Evolutionary conservation across 495 filamentous ascomycete genomes (phyloP), one percentile per base, ranked within the genome.

Genomic region (Trichocladium uniseriatum): DNA sequence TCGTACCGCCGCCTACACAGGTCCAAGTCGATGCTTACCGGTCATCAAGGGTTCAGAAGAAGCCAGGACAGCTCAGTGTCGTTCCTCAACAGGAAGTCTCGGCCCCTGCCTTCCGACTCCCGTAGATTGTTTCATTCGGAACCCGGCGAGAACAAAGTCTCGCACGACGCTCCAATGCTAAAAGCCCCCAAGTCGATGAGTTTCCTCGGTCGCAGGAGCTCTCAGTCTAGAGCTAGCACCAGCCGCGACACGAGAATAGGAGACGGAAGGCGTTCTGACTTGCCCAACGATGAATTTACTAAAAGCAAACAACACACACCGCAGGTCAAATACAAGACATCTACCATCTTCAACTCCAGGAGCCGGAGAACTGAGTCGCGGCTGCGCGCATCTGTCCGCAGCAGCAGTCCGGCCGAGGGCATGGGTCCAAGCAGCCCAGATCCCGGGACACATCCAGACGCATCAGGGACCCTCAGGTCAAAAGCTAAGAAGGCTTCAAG

Each of bases 1-100:
- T 89, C 86, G 1, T 89, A 82, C 53, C 77, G 81, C n/a, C 81
- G 75, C 43, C 68, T 90, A 42, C 81, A 81, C 42, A 86, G 81
- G 58, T 77, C 87, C 13, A 82, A 75, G 57, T 89, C 86, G 0
- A 79, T 88, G 79, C 81, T 86, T 54, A 72, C 72, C 35, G 75
- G 72, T 29, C 63, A 70, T 29, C 59, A 67, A 6, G 59, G 51
- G 2, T 44, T 44, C 18, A 48, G 48, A 16, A 43, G 24, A 14
- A 48, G 45, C 22, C 51, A 56, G 1, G 52, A 53, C 2, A 40
- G 43, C n/a, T 35, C 50, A 7, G 9, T n/a, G 14, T 43, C 37
- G 5, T 45, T 44, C 10, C n/a, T 37, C 29, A 19, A 35, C 15
- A 41, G 31, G 13, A 49, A 31, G n/a, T 31, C 39, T 6, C 54